phyloP scores from a whole-genome alignment of 352 stramenopile genomes.

The Pythium coloratum region DNA sequence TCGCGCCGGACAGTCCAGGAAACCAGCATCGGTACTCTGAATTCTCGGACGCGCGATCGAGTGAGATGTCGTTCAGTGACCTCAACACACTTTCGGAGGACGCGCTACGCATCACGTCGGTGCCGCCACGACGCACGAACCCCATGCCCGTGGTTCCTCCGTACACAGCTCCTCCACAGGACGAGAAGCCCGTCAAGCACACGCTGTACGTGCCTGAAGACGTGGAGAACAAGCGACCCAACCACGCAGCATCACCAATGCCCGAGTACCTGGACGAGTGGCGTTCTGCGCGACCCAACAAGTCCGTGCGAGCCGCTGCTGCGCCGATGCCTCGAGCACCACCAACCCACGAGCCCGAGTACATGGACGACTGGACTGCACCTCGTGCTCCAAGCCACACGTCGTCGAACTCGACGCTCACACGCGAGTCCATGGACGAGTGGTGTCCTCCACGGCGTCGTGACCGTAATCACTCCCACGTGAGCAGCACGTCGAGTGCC shows the following conservation, averaged over 20 bases:
- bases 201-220: slow-evolving; percentile 21
- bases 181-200: slow-evolving; percentile 1
- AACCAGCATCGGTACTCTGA: slow-evolving; percentile 13
- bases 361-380: slow-evolving; percentile 15
- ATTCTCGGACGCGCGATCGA: slow-evolving; percentile 47
- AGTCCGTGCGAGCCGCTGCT: background rate
- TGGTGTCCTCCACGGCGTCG: slow-evolving; percentile 20
- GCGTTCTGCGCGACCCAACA: background rate
- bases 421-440: slow-evolving; percentile 24
- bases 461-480: slow-evolving; percentile 20
- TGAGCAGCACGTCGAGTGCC: slow-evolving; percentile 10
- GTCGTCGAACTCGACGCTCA: slow-evolving; percentile 11
- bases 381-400: slow-evolving; percentile 15
- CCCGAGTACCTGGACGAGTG: slow-evolving; percentile 21
- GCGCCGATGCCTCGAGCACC: background rate
- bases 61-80: slow-evolving; percentile 59
- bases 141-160: background rate
- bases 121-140: slow-evolving; percentile 15
- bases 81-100: slow-evolving; percentile 55
- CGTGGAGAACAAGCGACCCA: slow-evolving; percentile 19
- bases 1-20: slow-evolving; percentile 5
- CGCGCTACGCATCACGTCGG: slow-evolving; percentile 26
- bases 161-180: background rate
- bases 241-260: background rate
- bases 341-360: background rate